Conservation (phyloP, 352 stramenopile genomes). For the Phytophthora lateralis region DNA sequence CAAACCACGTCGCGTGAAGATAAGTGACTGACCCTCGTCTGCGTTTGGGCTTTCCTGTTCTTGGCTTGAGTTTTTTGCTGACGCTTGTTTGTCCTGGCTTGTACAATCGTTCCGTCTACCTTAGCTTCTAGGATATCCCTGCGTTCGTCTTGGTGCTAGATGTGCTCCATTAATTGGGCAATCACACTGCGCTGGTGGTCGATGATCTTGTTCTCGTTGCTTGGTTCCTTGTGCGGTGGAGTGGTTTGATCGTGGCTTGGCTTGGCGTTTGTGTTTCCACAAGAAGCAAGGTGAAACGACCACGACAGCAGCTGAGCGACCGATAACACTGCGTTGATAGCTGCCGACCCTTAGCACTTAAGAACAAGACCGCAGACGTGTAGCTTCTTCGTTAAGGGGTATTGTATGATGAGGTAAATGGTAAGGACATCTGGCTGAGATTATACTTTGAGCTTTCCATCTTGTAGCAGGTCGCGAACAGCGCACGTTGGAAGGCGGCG, state of each 20-base stretch:
- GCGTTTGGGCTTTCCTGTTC: neutral
- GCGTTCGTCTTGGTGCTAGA: slow-evolving; percentile 12
- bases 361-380: neutral
- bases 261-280: no score
- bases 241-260: no score
- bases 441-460: slow-evolving; percentile 11
- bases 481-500: neutral
- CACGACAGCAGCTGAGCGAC: no score
- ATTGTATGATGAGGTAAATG: slow-evolving; percentile 11
- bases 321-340: no score
- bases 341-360: no score
- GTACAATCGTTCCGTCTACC: neutral
- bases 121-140: slow-evolving; percentile 8
- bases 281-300: no score
- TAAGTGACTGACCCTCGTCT: neutral
- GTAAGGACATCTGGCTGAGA: slow-evolving; percentile 14
- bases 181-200: slow-evolving; percentile 14
- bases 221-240: no score
- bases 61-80: slow-evolving; percentile 6
- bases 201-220: neutral
- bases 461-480: slow-evolving; percentile 13
- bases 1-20: no score
- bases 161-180: neutral
- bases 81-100: neutral
- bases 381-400: slow-evolving; percentile 1